Evolutionary conservation across 2,329 filamentous ascomycete species (phyloP).

Genomic region (Elsinoe perseae): DNA sequence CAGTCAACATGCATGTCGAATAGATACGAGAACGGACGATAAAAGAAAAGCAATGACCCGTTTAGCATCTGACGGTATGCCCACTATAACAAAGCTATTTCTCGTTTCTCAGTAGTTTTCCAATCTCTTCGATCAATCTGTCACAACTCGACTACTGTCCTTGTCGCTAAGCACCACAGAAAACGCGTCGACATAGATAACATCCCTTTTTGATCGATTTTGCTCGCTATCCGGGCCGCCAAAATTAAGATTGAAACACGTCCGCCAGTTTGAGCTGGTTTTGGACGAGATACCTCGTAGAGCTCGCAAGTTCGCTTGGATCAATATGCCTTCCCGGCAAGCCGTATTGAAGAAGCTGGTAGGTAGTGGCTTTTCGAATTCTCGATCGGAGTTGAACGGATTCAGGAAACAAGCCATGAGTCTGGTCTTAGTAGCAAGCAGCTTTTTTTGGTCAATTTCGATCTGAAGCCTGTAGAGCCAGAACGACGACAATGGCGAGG

Average conservation of each 20-base stretch:
- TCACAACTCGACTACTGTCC: too few relatives aligned
- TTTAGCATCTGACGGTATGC: not conserved
- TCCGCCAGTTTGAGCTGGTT: too few relatives aligned
- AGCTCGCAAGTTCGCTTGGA: not conserved
- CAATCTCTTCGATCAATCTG: too few relatives aligned
- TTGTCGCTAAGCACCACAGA: too few relatives aligned
- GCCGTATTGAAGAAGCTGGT: not conserved
- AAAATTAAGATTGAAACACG: too few relatives aligned
- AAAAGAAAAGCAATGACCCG: not conserved
- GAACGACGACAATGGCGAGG: slow-evolving; percentile 73
- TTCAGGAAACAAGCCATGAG: slow-evolving; percentile 41
- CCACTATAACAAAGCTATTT: too few relatives aligned
- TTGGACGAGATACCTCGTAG: too few relatives aligned
- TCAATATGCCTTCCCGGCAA: not conserved
- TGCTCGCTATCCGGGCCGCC: too few relatives aligned
- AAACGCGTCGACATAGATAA: too few relatives aligned
- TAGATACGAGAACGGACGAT: not conserved
- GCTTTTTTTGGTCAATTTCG: slow-evolving; percentile 75
- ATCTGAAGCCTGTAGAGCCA: slow-evolving; percentile 57
- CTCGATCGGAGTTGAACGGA: not conserved
- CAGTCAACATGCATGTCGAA: not conserved
- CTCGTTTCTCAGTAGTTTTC: too few relatives aligned
- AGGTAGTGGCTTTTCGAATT: not conserved
- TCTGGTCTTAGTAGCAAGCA: slow-evolving; percentile 69
- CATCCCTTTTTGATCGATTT: too few relatives aligned